phyloP scores from a whole-genome alignment of 2,329 filamentous ascomycete genomes.

The Fusarium xylarioides region DNA sequence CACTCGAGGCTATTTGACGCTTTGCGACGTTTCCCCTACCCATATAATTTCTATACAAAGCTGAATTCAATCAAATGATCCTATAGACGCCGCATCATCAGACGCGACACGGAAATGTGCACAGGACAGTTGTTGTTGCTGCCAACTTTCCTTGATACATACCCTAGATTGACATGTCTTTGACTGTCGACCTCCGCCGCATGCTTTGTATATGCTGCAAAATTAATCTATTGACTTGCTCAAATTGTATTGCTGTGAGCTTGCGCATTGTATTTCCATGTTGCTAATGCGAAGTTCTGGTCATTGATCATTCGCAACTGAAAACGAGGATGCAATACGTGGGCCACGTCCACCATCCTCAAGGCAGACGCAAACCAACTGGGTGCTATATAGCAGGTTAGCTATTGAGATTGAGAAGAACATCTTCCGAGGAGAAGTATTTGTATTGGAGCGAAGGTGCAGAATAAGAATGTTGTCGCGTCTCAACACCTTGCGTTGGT shows the following conservation, averaged over 20 bases:
- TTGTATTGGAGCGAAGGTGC: not conserved
- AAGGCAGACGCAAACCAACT: not conserved
- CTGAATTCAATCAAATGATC: not conserved
- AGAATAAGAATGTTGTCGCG: not conserved
- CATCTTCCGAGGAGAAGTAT: not conserved
- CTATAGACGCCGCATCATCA: not conserved
- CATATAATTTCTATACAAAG: rapidly evolving
- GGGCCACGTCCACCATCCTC: no score
- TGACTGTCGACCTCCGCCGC: not conserved
- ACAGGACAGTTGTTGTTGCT: not conserved
- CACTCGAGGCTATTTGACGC: not conserved
- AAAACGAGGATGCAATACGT: not conserved
- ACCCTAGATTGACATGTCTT: not conserved
- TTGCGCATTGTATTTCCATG: no score
- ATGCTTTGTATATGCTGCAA: not conserved
- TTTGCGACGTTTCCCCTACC: not conserved
- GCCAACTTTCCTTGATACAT: no score
- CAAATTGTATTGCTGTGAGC: no score
- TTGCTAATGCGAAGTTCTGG: not conserved
- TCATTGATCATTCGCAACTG: not conserved
- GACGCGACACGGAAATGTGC: not conserved
- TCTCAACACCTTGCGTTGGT: not conserved
- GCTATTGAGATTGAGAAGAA: no score
- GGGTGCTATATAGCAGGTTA: not conserved
- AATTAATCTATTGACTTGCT: no score